Base-by-base conservation (phyloP, 352 stramenopile genomes). In the Lagenidium sp. region DNA sequence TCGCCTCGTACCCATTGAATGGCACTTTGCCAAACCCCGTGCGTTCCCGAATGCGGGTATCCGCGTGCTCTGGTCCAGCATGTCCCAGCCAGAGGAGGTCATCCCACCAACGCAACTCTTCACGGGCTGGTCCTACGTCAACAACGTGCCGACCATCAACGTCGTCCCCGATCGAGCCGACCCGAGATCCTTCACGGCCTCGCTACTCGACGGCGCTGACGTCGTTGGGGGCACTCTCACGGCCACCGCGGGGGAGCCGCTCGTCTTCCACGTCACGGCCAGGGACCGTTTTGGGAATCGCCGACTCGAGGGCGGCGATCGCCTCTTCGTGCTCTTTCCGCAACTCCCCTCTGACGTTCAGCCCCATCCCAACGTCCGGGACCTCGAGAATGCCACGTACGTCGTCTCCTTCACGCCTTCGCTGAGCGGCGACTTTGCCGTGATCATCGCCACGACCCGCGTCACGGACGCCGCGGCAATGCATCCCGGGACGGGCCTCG, bases 81-180 rank as follows among this genome's bases (percentile, higher is more conserved):
- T 70, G 0, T 85, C 68, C 7, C 67, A 82, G 34, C 25, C 42
- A 0, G 49, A 43, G 11, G 50, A 80, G 46, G 36, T 76, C 15
- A 54, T 90, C 24, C 56, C 69, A 10, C 39, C 66, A 1, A 60
- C 38, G 26, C 51, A 51, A 4, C 46, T 83, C 4, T 83, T 73
- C 39, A 81, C 74, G 15, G 63, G 50, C 0, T 84, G 74, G 66
- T 41, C 36, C 15, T 71, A 87, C 11, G 49, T 65, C 6, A 81
- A 82, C 34, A 79, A 84, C 36, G 54, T 82, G 0, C 72, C 74
- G 12, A 26, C 47, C 13, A 6, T 59, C 12, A 28, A 36, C 10
- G 31, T 59, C 21, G 38, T 42, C 7, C 51, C 51, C 0, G 46
- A n/a, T 5, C 4, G 25, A 15, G 40, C 51, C 3, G 3, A 53